phyloP scores from a whole-genome alignment of 371 early-diverging fungal species.

The Lichtheimia corymbifera region DNA sequence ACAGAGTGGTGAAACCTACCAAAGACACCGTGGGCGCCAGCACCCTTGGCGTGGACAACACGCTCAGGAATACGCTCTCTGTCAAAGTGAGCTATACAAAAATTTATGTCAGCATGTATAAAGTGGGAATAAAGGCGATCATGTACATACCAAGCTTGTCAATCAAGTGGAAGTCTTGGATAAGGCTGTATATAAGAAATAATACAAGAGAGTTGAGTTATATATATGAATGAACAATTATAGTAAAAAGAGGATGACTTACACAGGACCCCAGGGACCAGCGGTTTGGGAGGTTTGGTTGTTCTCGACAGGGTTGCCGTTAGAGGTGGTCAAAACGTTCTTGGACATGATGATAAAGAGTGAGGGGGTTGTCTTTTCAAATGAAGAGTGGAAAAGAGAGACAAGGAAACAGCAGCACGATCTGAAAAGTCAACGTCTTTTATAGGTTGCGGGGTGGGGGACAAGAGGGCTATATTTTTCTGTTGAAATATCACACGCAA shows the following conservation, averaged over 20 bases:
- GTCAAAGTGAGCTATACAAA: conserved; percentile 68
- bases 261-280: conserved; percentile 48
- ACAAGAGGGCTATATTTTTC: background rate
- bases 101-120: background rate
- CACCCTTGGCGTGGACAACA: conserved; percentile 85
- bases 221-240: background rate
- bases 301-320: conserved; percentile 68
- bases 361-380: background rate
- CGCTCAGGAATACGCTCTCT: conserved; percentile 84
- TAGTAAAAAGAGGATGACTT: conserved; percentile 9
- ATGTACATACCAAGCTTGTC: conserved; percentile 60
- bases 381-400: background rate
- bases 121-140: background rate
- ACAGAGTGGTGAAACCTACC: conserved; percentile 27
- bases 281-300: conserved; percentile 68
- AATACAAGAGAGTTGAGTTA: background rate
- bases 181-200: conserved; percentile 12
- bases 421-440: background rate
- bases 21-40: conserved; percentile 83
- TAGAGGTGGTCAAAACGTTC: conserved; percentile 40
- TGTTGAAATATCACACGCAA: conserved; percentile 4
- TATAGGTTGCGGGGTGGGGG: conserved; percentile 7
- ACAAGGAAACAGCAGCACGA: conserved; percentile 2
- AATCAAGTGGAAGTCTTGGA: conserved; percentile 77
- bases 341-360: conserved; percentile 16